Evolutionary conservation across 1,139 yeast species (phyloP).

Genomic region (Geotrichum bryndzae): DNA sequence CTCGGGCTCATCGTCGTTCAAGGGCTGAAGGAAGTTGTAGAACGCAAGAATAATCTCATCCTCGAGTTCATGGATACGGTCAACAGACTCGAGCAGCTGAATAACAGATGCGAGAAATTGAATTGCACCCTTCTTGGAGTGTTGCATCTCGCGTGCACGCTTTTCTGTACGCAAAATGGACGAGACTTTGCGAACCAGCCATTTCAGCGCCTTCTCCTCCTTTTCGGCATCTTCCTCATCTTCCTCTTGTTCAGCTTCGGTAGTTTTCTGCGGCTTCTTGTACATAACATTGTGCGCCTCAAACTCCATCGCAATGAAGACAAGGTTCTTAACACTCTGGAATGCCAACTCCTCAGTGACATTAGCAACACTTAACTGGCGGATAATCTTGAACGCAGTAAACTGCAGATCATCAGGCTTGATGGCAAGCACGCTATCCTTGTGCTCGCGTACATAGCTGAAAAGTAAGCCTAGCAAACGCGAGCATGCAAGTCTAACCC

Average conservation of each 20-base stretch:
- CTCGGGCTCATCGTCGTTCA: slow-evolving; percentile 33
- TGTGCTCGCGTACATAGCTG: slow-evolving; percentile 33
- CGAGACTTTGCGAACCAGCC: slow-evolving; percentile 57
- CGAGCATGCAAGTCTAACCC: slow-evolving; percentile 76
- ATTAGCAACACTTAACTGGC: slow-evolving; percentile 76
- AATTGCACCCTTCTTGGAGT: slow-evolving; percentile 58
- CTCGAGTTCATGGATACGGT: slow-evolving; percentile 19
- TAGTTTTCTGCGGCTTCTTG: slow-evolving; percentile 26
- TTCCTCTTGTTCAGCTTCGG: slow-evolving; percentile 15
- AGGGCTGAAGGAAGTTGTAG: slow-evolving; percentile 45
- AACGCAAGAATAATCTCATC: slow-evolving; percentile 49
- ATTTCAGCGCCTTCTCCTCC: slow-evolving; percentile 47
- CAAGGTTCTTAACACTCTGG: slow-evolving; percentile 63
- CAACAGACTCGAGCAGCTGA: slow-evolving; percentile 20
- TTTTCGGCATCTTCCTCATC: slow-evolving; percentile 19
- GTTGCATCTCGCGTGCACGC: slow-evolving; percentile 33
- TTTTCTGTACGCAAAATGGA: slow-evolving; percentile 46
- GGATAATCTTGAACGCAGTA: slow-evolving; percentile 60
- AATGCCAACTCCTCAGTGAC: slow-evolving; percentile 59
- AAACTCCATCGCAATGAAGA: slow-evolving; percentile 60
- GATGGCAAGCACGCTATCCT: slow-evolving; percentile 19
- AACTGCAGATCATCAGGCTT: slow-evolving; percentile 44
- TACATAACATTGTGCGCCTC: slow-evolving; percentile 35
- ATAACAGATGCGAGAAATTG: slow-evolving; percentile 35
- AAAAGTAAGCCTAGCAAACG: slow-evolving; percentile 54